Conservation (phyloP, 140 eudicot genomes). For the Flaveria floridana region DNA sequence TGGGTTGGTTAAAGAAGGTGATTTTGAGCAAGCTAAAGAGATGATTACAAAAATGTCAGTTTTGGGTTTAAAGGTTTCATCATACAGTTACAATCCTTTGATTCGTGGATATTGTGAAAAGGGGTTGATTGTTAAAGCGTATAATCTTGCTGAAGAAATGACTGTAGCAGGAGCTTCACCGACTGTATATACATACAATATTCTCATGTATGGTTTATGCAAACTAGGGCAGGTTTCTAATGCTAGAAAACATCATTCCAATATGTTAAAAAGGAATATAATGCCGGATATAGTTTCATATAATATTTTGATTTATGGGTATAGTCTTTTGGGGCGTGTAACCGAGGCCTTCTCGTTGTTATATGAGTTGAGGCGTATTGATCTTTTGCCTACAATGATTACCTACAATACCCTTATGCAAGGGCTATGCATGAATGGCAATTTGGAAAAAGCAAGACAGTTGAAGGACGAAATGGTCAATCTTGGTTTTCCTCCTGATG, state of each 20-base stretch:
- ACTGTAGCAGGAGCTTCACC: slow-evolving; percentile 45
- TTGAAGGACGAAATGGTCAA: slow-evolving; percentile 55
- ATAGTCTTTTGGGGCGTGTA: slow-evolving; percentile 51
- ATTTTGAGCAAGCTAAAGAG: slow-evolving; percentile 49
- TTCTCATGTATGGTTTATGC: slow-evolving; percentile 58
- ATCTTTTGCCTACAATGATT: slow-evolving; percentile 47
- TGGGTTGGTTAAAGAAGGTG: slow-evolving; percentile 51
- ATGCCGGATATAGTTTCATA: slow-evolving; percentile 55
- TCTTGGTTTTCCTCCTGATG: slow-evolving; percentile 55
- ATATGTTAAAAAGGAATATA: slow-evolving; percentile 54
- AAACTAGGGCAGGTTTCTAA: slow-evolving; percentile 48
- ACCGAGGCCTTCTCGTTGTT: slow-evolving; percentile 56
- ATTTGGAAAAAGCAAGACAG: slow-evolving; percentile 43
- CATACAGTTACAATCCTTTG: slow-evolving; percentile 55
- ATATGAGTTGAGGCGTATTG: slow-evolving; percentile 38
- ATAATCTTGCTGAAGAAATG: slow-evolving; percentile 59
- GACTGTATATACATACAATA: slow-evolving; percentile 52
- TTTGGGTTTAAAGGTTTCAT: slow-evolving; percentile 54
- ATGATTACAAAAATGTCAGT: slow-evolving; percentile 46
- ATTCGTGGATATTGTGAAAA: slow-evolving; percentile 58
- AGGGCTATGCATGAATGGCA: slow-evolving; percentile 50
- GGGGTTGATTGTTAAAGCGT: slow-evolving; percentile 63
- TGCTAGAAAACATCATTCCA: slow-evolving; percentile 49
- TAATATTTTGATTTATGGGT: slow-evolving; percentile 61
- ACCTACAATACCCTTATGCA: slow-evolving; percentile 62